Conservation (phyloP, 148 eudicot genomes). For the Persicaria maculosa region DNA sequence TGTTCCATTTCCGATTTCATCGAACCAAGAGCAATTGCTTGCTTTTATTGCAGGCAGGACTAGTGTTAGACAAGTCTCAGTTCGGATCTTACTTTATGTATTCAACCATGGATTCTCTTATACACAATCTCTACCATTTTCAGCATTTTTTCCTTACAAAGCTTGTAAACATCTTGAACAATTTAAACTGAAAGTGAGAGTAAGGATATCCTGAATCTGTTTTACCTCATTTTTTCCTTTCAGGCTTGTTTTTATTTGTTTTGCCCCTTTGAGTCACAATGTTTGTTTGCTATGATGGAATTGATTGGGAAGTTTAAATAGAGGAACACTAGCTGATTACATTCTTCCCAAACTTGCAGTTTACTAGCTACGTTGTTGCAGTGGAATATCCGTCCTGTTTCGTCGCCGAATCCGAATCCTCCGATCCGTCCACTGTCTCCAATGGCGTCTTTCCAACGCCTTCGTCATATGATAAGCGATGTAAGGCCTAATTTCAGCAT, state of each 20-base stretch:
- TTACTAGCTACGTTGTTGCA: constrained; percentile 15
- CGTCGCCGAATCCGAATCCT: no score
- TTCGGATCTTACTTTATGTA: background rate
- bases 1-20: background rate
- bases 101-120: background rate
- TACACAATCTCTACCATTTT: background rate
- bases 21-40: background rate
- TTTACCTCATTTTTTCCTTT: background rate
- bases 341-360: constrained; percentile 8
- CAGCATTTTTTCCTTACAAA: background rate
- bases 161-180: background rate
- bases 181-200: background rate
- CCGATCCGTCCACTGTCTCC: no score
- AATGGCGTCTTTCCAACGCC: no score
- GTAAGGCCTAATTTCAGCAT: no score
- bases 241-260: background rate
- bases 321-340: background rate
- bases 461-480: no score
- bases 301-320: background rate
- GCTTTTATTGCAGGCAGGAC: background rate
- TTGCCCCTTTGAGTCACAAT: background rate
- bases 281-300: background rate
- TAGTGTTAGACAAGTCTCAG: background rate
- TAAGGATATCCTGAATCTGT: background rate
- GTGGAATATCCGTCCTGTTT: no score